Conservation (phyloP, 1,284 basidiomycete species). For the Melampsora larici-populina region DNA sequence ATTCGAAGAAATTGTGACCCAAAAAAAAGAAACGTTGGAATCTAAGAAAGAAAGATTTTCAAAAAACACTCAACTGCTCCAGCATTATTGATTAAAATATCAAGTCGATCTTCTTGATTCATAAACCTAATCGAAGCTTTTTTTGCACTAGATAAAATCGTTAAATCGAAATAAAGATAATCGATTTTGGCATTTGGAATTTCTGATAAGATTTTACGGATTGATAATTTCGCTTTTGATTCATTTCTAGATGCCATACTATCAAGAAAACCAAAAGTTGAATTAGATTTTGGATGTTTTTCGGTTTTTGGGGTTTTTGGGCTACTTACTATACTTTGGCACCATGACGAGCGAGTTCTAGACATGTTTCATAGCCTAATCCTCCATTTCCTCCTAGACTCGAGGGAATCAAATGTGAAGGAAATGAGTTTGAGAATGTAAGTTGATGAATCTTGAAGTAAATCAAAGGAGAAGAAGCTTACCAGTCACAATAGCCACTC, state of each 20-base stretch:
- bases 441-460: background rate
- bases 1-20: too few relatives aligned
- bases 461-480: background rate
- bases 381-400: constrained; percentile 30
- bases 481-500: background rate
- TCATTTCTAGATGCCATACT: constrained; percentile 33
- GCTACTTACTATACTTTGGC: constrained; percentile 41
- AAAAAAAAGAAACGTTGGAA: too few relatives aligned
- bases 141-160: constrained; percentile 49
- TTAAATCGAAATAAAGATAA: constrained; percentile 52
- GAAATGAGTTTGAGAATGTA: background rate
- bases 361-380: constrained; percentile 21
- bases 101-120: constrained; percentile 48
- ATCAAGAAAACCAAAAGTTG: background rate
- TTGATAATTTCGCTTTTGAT: constrained; percentile 19
- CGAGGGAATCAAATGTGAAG: too few relatives aligned
- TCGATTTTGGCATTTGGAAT: constrained; percentile 46
- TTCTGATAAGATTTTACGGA: constrained; percentile 40
- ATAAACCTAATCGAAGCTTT: constrained; percentile 48
- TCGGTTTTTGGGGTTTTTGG: too few relatives aligned
- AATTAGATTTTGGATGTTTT: background rate
- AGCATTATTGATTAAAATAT: constrained; percentile 53
- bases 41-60: background rate
- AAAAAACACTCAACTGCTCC: constrained; percentile 45
- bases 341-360: constrained; percentile 32